Evolutionary conservation across 768 basidiomycete species (phyloP), one percentile per base, ranked within the genome.

Genomic region (Royoungia palumana): DNA sequence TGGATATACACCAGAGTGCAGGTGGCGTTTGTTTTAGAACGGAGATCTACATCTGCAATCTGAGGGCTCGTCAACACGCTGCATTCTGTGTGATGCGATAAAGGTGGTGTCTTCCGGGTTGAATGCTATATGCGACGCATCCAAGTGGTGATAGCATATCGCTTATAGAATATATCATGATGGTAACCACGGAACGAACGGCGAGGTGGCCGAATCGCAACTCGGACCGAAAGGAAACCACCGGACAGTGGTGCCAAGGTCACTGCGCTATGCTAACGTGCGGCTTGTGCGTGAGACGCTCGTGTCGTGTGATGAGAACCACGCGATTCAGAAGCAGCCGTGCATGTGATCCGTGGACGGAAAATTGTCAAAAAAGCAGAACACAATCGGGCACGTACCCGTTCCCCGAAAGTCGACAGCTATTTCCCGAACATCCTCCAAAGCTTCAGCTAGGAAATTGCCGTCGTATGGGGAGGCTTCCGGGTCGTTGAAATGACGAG

Each of bases 351-450:
- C 28, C 17, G 27, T 60, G 21, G 54, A 24, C 49, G 20, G 4
- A 44, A 16, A 32, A 32, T 32, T 32, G n/a, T 32, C 16, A 5
- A 14, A 32, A 28, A 8, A n/a, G 38, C 20, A 5, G 24, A 12
- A 19, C 19, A 41, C 9, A 13, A 2, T 34, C 14, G 7, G 30
- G 20, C 17, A 4, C 80, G 58, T 47, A 85, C 85, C 62, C 87
- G 58, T 77, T 82, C n/a, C 85, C 85, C 1, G 27, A 6, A 24
- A 87, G 75, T 2, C 81, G 4, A 88, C 67, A 0, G 85, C 79
- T 0, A 85, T 87, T 63, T 87, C 83, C 52, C 83, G 82, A 62
- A 80, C 74, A 51, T 84, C 83, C 58, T n/a, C n/a, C n/a, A n/a
- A n/a, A n/a, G n/a, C n/a, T 88, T 88, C 2, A 83, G 84, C 48